Percentiles rank a stretch among this genome's conserved stretches.
Evolutionary conservation across 2,329 filamentous ascomycete genomes (phyloP).

Genomic region (Alternaria hordeiaustralica): DNA sequence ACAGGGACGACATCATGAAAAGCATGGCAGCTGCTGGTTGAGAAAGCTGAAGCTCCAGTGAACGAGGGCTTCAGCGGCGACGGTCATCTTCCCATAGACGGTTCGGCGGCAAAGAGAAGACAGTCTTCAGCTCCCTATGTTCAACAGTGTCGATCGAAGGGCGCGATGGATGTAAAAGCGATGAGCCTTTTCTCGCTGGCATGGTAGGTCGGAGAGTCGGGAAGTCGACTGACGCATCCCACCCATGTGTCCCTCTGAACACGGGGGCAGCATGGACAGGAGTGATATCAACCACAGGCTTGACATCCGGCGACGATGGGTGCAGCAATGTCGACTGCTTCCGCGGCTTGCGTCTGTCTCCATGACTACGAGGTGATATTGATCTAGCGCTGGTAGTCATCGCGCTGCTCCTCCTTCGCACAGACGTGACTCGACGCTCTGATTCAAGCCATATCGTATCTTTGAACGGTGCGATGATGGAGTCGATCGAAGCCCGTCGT

Average conservation of each 20-base stretch:
- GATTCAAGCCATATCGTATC: not conserved
- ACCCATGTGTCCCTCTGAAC: not conserved
- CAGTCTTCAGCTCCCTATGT: not conserved
- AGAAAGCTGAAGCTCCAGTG: not conserved
- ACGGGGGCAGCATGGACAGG: not conserved
- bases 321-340: constrained; percentile 12
- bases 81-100: not conserved
- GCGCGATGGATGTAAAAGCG: constrained; percentile 32
- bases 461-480: constrained; percentile 16
- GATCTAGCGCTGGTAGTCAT: not conserved
- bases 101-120: constrained; percentile 5
- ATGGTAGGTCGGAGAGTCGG: not conserved
- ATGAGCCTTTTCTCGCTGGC: constrained; percentile 10
- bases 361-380: not conserved
- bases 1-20: not conserved
- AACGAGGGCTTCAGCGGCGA: not conserved
- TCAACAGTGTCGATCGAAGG: constrained; percentile 1
- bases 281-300: not conserved
- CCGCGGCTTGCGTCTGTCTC: not conserved
- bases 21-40: not conserved
- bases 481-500: constrained; percentile 13
- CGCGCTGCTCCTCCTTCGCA: not conserved
- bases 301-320: constrained; percentile 7
- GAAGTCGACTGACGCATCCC: not conserved
- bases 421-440: not conserved